Evolutionary conservation across 345 rosid genomes (phyloP), one percentile per base, ranked within the genome.

Genomic region (Boechera stricta): DNA sequence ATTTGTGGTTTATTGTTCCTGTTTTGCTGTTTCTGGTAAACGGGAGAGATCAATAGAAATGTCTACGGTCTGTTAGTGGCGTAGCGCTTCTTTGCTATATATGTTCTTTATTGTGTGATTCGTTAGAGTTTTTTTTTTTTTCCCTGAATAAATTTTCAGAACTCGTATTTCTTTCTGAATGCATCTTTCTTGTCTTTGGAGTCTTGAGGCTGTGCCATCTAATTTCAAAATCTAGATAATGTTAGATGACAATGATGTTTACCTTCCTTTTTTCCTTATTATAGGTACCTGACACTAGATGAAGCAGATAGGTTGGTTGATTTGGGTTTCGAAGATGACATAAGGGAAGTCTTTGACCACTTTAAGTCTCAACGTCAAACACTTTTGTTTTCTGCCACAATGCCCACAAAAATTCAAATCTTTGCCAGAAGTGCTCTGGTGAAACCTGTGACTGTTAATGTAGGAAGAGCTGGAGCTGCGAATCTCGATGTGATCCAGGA

Each of bases 401-500:
- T 94, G 98, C 98, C 97, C 6, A 84, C 96, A 51, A 91, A 94
- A 72, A 94, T 94, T 70, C 97, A 94, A 70, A 89, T 86, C 78
- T 91, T 94, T 78, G 97, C 97, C 18, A 85, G 90, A 72, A 94
- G 95, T 79, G 97, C 98, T 49, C 73, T 91, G 72, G 97, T 91
- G 62, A 91, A 89, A 76, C 97, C 98, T 5, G 89, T 94, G 63
- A 87, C 84, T 1, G 97, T 91, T 24, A 91, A 91, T 60, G 97
- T 90, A 38, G 98, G 98, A 67, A 89, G 96, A 84, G 97, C 97
- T 10, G 97, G 98, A 71, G 98, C 98, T 42, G 98, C 98, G 67
- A 94, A 94, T 80, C 94, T 94, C 8, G 98, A 94, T 81, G 97
- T 94, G 58, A 90, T 94, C 80, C 98, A 94, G 77, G 98, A 94